Conservation (phyloP, 768 basidiomycete species). For the Naganishia randhawae region DNA sequence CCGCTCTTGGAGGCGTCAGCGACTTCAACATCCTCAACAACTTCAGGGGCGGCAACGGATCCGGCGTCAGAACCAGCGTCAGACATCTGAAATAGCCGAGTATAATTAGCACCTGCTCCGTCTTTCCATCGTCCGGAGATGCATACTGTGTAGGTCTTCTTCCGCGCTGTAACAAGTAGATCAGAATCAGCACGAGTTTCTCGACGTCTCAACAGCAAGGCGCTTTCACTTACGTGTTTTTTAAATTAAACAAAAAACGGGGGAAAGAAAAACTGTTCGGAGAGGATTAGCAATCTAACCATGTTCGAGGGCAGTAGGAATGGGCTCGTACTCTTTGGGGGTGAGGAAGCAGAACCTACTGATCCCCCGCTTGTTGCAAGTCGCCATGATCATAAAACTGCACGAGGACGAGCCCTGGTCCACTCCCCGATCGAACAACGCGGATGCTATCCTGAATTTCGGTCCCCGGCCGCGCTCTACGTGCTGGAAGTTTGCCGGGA, state of each 20-base stretch:
- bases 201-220: neutral
- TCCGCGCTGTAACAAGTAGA: conserved; percentile 24
- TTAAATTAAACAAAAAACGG: conserved; percentile 22
- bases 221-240: conserved; percentile 15
- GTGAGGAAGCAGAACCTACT: neutral
- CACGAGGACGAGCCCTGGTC: neutral
- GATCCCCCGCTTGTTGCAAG: neutral
- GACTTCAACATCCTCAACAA: conserved; percentile 70
- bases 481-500: neutral
- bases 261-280: conserved; percentile 22
- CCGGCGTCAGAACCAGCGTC: conserved; percentile 51
- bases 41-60: conserved; percentile 49
- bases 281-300: neutral
- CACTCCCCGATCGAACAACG: neutral
- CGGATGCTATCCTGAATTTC: neutral
- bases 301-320: too few relatives aligned
- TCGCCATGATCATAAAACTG: neutral
- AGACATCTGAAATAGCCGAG: conserved; percentile 44
- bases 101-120: neutral
- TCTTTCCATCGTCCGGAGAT: neutral
- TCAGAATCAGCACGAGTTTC: neutral
- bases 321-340: conserved; percentile 14
- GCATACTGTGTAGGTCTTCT: conserved; percentile 31
- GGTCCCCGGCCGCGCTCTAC: neutral
- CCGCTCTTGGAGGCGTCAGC: conserved; percentile 65